phyloP scores from a whole-genome alignment of 306 rosid species.

The Casuarina equisetifolia region DNA sequence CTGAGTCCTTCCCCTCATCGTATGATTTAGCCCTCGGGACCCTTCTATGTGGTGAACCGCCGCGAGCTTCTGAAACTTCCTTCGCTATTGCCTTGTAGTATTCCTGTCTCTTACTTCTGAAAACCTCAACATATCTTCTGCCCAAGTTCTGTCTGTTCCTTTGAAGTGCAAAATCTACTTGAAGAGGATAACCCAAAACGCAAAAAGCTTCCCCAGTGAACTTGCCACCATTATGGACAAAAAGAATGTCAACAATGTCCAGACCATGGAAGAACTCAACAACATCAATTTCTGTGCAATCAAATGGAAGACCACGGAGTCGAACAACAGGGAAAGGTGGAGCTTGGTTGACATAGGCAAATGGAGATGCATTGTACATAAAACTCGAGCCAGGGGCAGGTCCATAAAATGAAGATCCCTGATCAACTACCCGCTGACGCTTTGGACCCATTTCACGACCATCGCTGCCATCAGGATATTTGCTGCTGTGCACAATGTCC shows the following conservation, averaged over 20 bases:
- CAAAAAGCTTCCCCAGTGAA: conserved; percentile 90
- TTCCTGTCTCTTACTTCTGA: conserved; percentile 94
- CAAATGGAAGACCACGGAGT: conserved; percentile 90
- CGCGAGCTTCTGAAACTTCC: conserved; percentile 70
- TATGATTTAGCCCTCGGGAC: conserved; percentile 62
- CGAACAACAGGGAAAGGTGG: conserved; percentile 89
- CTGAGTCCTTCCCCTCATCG: conserved; percentile 81
- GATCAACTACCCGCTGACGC: conserved; percentile 80
- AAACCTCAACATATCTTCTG: conserved; percentile 88
- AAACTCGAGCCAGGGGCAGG: conserved; percentile 67
- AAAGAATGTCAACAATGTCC: conserved; percentile 86
- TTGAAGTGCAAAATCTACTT: conserved; percentile 92
- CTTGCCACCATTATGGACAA: conserved; percentile 77
- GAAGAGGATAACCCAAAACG: conserved; percentile 89
- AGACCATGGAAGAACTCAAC: conserved; percentile 94
- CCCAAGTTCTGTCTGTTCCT: conserved; percentile 89
- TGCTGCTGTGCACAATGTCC: conserved; percentile 38
- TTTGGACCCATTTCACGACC: conserved; percentile 95
- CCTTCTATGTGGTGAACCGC: conserved; percentile 74
- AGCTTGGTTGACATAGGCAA: conserved; percentile 71
- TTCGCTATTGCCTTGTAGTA: conserved; percentile 88
- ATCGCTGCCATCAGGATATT: conserved; percentile 67
- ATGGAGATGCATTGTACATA: conserved; percentile 81
- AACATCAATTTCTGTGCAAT: conserved; percentile 84
- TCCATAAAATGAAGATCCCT: conserved; percentile 82